A percentile compares a stretch with the other conserved stretches of the same genome.
phyloP scores from a whole-genome alignment of 805 yeast species.

The Zygoascus ofunaensis region DNA sequence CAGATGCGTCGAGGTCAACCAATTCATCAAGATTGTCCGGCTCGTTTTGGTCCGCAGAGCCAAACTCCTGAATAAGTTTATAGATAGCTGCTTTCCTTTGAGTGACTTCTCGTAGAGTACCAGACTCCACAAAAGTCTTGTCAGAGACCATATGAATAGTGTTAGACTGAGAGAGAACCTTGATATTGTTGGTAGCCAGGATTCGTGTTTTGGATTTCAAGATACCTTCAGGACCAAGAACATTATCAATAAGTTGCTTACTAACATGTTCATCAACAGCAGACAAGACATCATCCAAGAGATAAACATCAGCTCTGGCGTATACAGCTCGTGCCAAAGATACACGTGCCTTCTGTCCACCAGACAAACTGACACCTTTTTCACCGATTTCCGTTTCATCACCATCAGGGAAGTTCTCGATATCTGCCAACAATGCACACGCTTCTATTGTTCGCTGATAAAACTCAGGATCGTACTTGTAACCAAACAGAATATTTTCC shows the following conservation, averaged over 20 bases:
- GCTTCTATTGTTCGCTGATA: constrained; percentile 70
- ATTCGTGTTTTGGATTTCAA: constrained; percentile 59
- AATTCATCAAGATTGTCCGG: constrained; percentile 1
- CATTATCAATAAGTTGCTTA: constrained; percentile 65
- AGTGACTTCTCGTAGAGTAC: constrained; percentile 47
- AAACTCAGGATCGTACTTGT: constrained; percentile 67
- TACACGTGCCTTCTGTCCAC: constrained; percentile 96
- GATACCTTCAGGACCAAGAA: constrained; percentile 62
- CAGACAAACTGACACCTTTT: constrained; percentile 91
- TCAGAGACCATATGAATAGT: constrained; percentile 55
- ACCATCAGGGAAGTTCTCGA: constrained; percentile 77
- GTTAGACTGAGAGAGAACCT: constrained; percentile 59
- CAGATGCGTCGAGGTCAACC: not conserved
- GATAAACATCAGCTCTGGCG: constrained; percentile 69
- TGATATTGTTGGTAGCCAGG: constrained; percentile 71
- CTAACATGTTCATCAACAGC: constrained; percentile 98
- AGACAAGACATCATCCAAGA: constrained; percentile 84
- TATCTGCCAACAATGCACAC: constrained; percentile 76
- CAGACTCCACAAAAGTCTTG: constrained; percentile 38
- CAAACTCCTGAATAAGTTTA: constrained; percentile 18
- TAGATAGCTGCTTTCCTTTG: constrained; percentile 12
- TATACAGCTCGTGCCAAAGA: constrained; percentile 92
- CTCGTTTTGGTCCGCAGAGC: constrained; percentile 5
- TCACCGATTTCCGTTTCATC: constrained; percentile 94
- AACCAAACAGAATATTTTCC: constrained; percentile 88